Base-by-base conservation (phyloP, 164 flowering plant species). In the Stephania cephalantha region DNA sequence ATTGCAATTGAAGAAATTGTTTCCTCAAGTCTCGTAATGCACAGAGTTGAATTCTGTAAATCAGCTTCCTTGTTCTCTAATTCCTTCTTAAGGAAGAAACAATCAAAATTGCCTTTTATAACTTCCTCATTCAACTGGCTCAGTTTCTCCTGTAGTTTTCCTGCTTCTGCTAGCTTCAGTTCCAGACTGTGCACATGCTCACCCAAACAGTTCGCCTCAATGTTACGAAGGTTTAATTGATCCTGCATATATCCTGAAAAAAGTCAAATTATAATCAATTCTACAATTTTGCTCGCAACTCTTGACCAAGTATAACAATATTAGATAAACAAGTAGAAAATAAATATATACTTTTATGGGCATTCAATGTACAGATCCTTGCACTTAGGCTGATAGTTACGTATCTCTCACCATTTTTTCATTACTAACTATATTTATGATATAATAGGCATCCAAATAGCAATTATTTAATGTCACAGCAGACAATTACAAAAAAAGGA, bases 181-280 rank as follows among this genome's bases (percentile, higher is more conserved):
- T 88, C 90, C 71, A 91, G 89, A 81, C 78, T 79, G 70, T 81
- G 82, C 3, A 86, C 85, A 79, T 87, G 91, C 79, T 89, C 91
- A 25, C 77, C 85, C 75, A 90, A 77, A 81, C 73, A 79, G 69
- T 81, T 79, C 0, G 86, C 85, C 74, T 86, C 90, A 15, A 72
- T 76, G 74, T 84, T 86, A 83, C 90, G 90, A 67, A 84, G 68
- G 82, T 80, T 86, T 71, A 91, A 83, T 77, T 90, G 91, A 84
- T 90, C 94, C 85, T 85, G 98, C 82, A 91, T 76, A 74, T 85
- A 87, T 82, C 86, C 98, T 91, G 79, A 81, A 67, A 30, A 79
- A 69, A 31, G 61, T 15, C 9, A 46, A 64, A 53, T 77, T 50
- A 68, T 30, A 22, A 10, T 77, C 72, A 71, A 78, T 48, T 9